These are phyloP conservation scores for Pythium sp. DNA, from an alignment of 352 stramenopile genomes.

Conservation along the genomic window DNA sequence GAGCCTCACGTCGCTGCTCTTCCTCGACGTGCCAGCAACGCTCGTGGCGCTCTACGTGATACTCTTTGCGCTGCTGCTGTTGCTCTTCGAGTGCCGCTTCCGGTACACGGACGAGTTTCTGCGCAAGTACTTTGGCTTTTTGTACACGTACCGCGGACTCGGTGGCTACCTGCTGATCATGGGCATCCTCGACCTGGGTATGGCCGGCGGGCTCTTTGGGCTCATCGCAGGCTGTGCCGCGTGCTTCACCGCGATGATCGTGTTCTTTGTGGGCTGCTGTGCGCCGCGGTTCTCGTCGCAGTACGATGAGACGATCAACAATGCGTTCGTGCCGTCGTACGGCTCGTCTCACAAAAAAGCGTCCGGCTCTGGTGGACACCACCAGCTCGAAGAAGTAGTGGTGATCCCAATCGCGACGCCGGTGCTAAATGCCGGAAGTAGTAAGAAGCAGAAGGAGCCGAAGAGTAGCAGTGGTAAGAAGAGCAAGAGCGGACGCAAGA, in stretches of 20 bases:
- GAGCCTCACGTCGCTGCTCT: constrained; percentile 38
- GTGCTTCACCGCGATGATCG: constrained; percentile 40
- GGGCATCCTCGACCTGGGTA: constrained; percentile 55
- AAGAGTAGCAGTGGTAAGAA: not conserved
- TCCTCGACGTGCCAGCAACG: constrained; percentile 32
- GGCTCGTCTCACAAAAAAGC: constrained; percentile 10
- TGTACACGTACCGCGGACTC: constrained; percentile 55
- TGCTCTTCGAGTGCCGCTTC: constrained; percentile 55
- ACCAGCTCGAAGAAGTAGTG: not conserved
- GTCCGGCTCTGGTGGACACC: not conserved
- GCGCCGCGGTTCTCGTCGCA: constrained; percentile 14
- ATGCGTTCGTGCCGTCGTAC: constrained; percentile 13
- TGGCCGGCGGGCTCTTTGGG: constrained; percentile 40
- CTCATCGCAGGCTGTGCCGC: constrained; percentile 31
- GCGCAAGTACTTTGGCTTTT: constrained; percentile 57
- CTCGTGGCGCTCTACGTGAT: constrained; percentile 56
- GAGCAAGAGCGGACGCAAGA: constrained; percentile 1
- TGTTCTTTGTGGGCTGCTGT: constrained; percentile 33
- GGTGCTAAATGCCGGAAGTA: not conserved
- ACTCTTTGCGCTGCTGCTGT: constrained; percentile 45
- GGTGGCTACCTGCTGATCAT: constrained; percentile 54
- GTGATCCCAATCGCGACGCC: constrained; percentile 9
- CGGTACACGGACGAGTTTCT: constrained; percentile 39
- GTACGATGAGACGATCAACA: constrained; percentile 16
- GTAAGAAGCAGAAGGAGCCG: constrained; percentile 8